Evolutionary conservation across 2,329 filamentous ascomycete species (phyloP).

Genomic region (Sporothrix pallida): DNA sequence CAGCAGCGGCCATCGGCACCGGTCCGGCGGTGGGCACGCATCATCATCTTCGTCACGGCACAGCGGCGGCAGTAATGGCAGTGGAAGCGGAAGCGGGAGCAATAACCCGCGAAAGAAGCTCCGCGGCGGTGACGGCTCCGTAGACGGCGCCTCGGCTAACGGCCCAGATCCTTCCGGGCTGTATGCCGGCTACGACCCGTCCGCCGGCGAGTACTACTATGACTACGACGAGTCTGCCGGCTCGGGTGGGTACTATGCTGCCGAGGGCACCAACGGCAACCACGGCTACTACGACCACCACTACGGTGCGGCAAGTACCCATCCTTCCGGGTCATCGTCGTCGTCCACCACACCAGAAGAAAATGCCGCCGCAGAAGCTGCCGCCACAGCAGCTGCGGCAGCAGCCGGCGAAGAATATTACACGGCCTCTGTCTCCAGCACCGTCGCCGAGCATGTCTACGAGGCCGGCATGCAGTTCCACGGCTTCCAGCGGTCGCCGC

Average conservation of each 20-base stretch:
- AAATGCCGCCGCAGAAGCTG: background rate
- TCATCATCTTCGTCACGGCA: constrained; percentile 6
- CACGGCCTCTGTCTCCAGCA: constrained; percentile 42
- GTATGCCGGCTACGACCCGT: constrained; percentile 3
- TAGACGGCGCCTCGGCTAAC: background rate
- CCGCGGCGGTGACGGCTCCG: background rate
- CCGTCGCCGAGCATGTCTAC: constrained; percentile 44
- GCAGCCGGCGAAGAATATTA: constrained; percentile 35
- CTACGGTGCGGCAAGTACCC: background rate
- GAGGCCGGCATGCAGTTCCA: constrained; percentile 48
- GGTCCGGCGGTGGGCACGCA: background rate
- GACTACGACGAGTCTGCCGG: background rate
- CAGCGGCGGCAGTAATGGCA: background rate
- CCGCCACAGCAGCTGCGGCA: background rate
- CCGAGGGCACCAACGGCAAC: background rate
- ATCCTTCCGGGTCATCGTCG: background rate
- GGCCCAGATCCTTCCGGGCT: background rate
- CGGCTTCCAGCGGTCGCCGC: constrained; percentile 41
- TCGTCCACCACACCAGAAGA: background rate
- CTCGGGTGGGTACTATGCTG: background rate
- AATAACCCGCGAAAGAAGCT: background rate
- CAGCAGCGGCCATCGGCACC: constrained; percentile 9
- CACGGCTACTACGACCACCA: constrained; percentile 19
- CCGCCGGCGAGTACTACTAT: constrained; percentile 9
- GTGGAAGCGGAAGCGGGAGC: background rate